A percentile compares a stretch with the other conserved stretches of the same genome.
phyloP scores from a whole-genome alignment of 352 stramenopile species.

The Globisporangium perplexum region DNA sequence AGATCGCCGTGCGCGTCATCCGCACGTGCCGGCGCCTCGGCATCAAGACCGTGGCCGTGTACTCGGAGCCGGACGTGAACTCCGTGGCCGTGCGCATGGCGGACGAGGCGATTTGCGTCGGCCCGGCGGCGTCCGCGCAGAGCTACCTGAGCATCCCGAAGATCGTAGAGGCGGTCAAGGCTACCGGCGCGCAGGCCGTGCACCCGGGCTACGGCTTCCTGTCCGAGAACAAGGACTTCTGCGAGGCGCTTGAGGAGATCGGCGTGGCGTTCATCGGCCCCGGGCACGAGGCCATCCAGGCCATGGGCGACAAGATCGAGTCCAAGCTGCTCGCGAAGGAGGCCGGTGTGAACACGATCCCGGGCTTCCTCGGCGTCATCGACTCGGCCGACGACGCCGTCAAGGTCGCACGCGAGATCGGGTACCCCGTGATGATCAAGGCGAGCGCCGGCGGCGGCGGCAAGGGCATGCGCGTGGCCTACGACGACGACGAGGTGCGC shows the following conservation, averaged over 20 bases:
- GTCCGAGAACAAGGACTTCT: slow-evolving; percentile 93
- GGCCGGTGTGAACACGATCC: slow-evolving; percentile 92
- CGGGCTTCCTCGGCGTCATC: slow-evolving; percentile 90
- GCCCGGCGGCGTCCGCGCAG: slow-evolving; percentile 66
- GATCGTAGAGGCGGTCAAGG: slow-evolving; percentile 83
- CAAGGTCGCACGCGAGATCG: slow-evolving; percentile 88
- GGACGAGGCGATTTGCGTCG: slow-evolving; percentile 68
- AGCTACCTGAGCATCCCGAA: slow-evolving; percentile 92
- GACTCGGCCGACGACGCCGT: slow-evolving; percentile 75
- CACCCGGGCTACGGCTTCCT: slow-evolving; percentile 96
- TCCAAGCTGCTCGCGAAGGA: slow-evolving; percentile 93
- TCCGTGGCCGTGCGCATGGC: slow-evolving; percentile 82
- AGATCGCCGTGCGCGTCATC: slow-evolving; percentile 94
- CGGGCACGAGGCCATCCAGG: slow-evolving; percentile 76
- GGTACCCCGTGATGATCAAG: slow-evolving; percentile 98
- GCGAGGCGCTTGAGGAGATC: slow-evolving; percentile 57
- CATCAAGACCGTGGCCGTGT: slow-evolving; percentile 94
- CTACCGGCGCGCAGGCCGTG: slow-evolving; percentile 89
- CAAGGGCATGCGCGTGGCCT: slow-evolving; percentile 96
- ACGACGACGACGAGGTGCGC: slow-evolving; percentile 84
- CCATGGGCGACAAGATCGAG: slow-evolving; percentile 95
- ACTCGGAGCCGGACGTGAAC: slow-evolving; percentile 89
- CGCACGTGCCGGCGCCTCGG: slow-evolving; percentile 83
- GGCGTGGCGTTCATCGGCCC: slow-evolving; percentile 91
- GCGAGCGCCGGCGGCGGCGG: slow-evolving; percentile 92